Evolutionary conservation across 352 stramenopile genomes (phyloP).

Genomic region (Pythium phragmitis): DNA sequence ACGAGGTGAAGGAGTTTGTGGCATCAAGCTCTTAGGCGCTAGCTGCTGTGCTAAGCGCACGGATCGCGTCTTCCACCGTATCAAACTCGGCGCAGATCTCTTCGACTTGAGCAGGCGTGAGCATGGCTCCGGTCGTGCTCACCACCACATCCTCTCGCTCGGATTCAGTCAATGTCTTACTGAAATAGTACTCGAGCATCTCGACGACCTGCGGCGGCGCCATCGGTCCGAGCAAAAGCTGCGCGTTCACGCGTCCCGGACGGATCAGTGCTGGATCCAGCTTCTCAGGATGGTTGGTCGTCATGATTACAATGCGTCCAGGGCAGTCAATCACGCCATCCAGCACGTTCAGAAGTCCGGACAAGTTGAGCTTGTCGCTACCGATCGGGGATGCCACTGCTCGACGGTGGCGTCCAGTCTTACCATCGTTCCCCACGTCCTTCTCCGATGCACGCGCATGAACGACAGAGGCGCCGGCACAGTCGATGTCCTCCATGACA

Average conservation of each 20-base stretch:
- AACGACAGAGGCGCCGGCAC: conserved; percentile 16
- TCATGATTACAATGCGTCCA: conserved; percentile 85
- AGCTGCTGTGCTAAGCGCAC: background rate
- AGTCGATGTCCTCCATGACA: conserved; percentile 77
- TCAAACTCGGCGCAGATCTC: conserved; percentile 39
- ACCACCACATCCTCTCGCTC: conserved; percentile 11
- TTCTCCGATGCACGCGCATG: too few species aligned
- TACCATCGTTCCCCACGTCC: too few species aligned
- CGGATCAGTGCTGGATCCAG: conserved; percentile 62
- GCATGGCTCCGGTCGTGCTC: background rate
- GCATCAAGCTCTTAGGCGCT: too few species aligned
- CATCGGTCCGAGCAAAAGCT: too few species aligned
- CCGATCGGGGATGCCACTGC: too few species aligned
- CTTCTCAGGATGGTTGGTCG: conserved; percentile 16
- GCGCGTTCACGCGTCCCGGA: conserved; percentile 48
- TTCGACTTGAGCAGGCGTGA: conserved; percentile 35
- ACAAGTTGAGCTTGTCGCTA: conserved; percentile 49
- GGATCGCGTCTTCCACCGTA: conserved; percentile 16
- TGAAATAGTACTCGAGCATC: too few species aligned
- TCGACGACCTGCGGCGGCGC: too few species aligned
- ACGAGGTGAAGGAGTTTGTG: too few species aligned
- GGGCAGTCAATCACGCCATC: conserved; percentile 82
- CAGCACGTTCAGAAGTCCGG: conserved; percentile 78
- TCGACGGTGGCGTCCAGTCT: too few species aligned
- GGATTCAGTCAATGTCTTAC: background rate